Conservation (phyloP, 2,329 filamentous ascomycete species). For the Aureobasidium subglaciale region DNA sequence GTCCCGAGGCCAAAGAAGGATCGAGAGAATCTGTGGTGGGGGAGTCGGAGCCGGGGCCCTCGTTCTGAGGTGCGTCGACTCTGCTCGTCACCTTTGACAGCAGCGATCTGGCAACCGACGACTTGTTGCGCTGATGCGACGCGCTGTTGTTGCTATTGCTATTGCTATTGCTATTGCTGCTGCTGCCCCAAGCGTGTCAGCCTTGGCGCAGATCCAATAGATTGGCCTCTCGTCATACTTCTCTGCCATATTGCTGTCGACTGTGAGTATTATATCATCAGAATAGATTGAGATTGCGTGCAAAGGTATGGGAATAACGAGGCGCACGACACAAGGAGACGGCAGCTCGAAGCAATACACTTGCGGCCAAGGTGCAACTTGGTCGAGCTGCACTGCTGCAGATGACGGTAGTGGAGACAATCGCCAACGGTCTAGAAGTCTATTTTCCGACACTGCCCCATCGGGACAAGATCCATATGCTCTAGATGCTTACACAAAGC, state of each 20-base stretch:
- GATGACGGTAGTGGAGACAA: background rate
- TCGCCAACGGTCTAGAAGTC: background rate
- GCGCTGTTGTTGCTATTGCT: conserved; percentile 14
- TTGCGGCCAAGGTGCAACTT: background rate
- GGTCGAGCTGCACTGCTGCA: background rate
- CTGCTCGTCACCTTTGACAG: conserved; percentile 47
- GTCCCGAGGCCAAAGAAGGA: background rate
- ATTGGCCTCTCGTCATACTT: background rate
- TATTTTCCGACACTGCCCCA: background rate
- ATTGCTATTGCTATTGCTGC: conserved; percentile 10
- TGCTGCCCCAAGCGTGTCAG: background rate
- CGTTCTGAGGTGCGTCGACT: conserved; percentile 28
- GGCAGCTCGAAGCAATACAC: background rate
- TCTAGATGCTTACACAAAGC: background rate
- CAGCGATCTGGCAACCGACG: conserved; percentile 47
- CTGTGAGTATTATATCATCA: background rate
- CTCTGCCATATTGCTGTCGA: conserved; percentile 11
- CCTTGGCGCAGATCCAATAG: background rate
- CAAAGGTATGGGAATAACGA: background rate
- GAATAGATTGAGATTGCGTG: background rate
- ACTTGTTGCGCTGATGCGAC: conserved; percentile 41
- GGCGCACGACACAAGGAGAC: background rate
- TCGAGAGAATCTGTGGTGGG: background rate
- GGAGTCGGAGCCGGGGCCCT: background rate
- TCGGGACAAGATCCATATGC: too few species aligned